Base-by-base conservation (phyloP, 352 stramenopile species). In the Plasmopara muralis region DNA sequence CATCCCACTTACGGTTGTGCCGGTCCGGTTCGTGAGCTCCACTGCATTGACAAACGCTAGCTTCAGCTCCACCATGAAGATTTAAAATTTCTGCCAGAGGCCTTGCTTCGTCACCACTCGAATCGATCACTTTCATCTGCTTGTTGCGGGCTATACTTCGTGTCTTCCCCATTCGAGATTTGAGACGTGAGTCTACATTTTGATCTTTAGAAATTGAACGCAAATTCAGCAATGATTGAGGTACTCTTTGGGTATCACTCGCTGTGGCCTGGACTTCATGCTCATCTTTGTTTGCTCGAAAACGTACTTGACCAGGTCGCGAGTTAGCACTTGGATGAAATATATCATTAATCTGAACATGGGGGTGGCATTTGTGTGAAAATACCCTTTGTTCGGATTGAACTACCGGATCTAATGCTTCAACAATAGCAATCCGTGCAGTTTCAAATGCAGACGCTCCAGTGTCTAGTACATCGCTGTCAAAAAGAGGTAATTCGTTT, bases 401-500 rank as follows among this genome's bases (percentile, higher is more conserved):
- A 14, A 7, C 6, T 14, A 50, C 41, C 44, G 29, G 30, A 43
- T 31, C 5, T 42, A 47, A 45, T n/a, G 12, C n/a, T 16, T 30
- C 6, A 29, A 35, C 6, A 29, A n/a, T 33, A 16, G 9, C 3
- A 38, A 34, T 12, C 25, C 10, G 9, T 18, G 51, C n/a, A 13
- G 41, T 39, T 8, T 33, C 5, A 6, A 25, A 18, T 29, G 0
- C 48, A 7, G 4, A n/a, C 46, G 13, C 28, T 10, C 14, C 13
- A 3, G 12, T 16, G 1, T 9, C 30, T 25, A 18, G 5, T 28
- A 31, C 9, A 5, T 57, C 50, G 15, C 50, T 34, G 20, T 68
- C 60, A 18, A 64, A 68, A 14, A 68, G 57, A 20, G 60, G 60
- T 5, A 68, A 34, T 38, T 53, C 41, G 8, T 53, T 62, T 41